Conservation (phyloP, 768 basidiomycete species). For the Podaxis sp. region DNA sequence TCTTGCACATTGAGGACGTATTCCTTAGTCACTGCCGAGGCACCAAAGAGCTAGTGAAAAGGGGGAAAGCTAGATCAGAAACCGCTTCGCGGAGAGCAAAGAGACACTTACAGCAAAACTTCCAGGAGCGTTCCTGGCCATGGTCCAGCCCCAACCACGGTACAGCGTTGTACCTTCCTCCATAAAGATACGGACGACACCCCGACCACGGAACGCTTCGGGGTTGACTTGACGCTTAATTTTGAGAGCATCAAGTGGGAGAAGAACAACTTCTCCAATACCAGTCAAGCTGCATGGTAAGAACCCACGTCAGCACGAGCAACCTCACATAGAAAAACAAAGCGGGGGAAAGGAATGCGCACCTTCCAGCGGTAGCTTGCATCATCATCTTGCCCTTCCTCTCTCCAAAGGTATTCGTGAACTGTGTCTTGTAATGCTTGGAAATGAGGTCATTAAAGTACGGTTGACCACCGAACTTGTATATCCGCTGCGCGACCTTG, state of each 20-base stretch:
- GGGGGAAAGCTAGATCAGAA: background rate
- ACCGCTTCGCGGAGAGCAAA: background rate
- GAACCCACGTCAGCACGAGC: background rate
- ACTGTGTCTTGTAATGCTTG: slow-evolving; percentile 76
- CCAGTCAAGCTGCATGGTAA: slow-evolving; percentile 51
- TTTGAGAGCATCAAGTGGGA: slow-evolving; percentile 95
- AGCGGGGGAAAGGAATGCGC: slow-evolving; percentile 9
- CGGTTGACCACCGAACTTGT: slow-evolving; percentile 99
- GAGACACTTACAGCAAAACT: slow-evolving; percentile 76
- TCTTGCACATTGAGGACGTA: slow-evolving; percentile 86
- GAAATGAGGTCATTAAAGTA: slow-evolving; percentile 94
- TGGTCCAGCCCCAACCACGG: slow-evolving; percentile 98
- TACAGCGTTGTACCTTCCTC: slow-evolving; percentile 94
- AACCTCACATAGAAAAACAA: background rate
- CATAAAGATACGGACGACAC: slow-evolving; percentile 81
- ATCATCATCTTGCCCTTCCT: slow-evolving; percentile 95
- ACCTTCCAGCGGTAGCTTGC: slow-evolving; percentile 95
- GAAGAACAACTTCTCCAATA: slow-evolving; percentile 98
- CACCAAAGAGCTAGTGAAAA: slow-evolving; percentile 84
- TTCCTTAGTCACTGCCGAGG: slow-evolving; percentile 92
- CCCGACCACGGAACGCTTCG: slow-evolving; percentile 95
- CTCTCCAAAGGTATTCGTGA: slow-evolving; percentile 86
- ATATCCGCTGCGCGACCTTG: slow-evolving; percentile 90
- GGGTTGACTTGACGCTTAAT: slow-evolving; percentile 99
- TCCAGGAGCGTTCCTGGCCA: slow-evolving; percentile 96